phyloP scores from a whole-genome alignment of 169 alveolate genomes.

The Theileria luwenshuni region DNA sequence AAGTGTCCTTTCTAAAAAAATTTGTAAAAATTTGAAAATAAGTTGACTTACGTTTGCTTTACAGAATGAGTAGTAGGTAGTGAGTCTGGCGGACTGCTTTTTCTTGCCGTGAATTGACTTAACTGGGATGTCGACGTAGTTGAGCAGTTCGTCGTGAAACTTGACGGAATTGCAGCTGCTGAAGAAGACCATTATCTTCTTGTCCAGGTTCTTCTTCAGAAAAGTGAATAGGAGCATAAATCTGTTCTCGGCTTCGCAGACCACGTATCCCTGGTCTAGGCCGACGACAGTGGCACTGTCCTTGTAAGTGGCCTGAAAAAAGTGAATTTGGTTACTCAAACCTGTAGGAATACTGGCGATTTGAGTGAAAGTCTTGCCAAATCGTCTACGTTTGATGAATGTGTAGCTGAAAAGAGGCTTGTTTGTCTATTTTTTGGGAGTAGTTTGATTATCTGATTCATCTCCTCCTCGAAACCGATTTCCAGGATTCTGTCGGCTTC shows the following conservation, averaged over 20 bases:
- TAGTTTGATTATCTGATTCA: constrained; percentile 94
- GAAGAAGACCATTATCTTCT: constrained; percentile 96
- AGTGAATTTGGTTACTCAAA: constrained; percentile 19
- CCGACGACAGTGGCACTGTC: constrained; percentile 92
- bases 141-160: constrained; percentile 95
- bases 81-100: constrained; percentile 93
- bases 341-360: constrained; percentile 93
- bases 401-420: constrained; percentile 97
- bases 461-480: constrained; percentile 99
- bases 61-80: constrained; percentile 94
- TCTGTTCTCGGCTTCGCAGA: constrained; percentile 94
- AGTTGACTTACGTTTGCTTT: constrained; percentile 77
- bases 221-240: constrained; percentile 94
- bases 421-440: constrained; percentile 97
- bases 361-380: constrained; percentile 93
- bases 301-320: constrained; percentile 31
- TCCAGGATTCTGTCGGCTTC: constrained; percentile 98
- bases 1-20: constrained; percentile 85
- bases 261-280: constrained; percentile 97
- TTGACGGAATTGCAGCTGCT: constrained; percentile 97
- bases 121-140: constrained; percentile 96
- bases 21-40: background rate
- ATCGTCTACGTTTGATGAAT: constrained; percentile 95
- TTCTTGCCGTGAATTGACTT: constrained; percentile 96
- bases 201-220: constrained; percentile 91